Evolutionary conservation across 2,329 filamentous ascomycete genomes (phyloP), one percentile per base, ranked within the genome.

Genomic region (Ophiostoma fasciatum): DNA sequence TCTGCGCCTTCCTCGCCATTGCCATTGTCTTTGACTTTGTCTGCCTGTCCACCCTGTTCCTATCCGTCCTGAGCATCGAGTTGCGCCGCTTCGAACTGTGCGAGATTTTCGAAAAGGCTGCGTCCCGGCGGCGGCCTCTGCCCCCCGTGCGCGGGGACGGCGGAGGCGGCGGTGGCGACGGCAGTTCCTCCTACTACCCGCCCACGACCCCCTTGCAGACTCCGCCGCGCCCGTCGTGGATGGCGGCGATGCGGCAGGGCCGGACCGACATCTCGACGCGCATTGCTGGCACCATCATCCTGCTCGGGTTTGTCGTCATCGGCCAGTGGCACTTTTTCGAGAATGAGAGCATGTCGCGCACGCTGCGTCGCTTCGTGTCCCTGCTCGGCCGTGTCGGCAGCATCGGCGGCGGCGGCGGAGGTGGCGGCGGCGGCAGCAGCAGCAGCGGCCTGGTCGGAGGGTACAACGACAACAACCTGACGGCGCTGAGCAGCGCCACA

Each of bases 281-380:
- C 21, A 74, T 85, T 45, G 80, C 80, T 3, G 81, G 82, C 1
- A 81, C 79, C 0, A 65, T 78, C 11, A 74, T 84, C 21, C 76
- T 83, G 52, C 59, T 83, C 17, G 74, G 73, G 2, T 82, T 84
- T 44, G 69, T 87, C 7, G 50, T 84, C 13, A 72, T 78, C 29
- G 71, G 82, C 1, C 82, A 87, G 46, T 82, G 76, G 65, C 82
- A 87, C 48, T 85, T 85, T 45, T 79, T 81, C 43, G 75, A 78
- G 31, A 66, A 67, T 32, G 66, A 67, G 36, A 66, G 63, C 32
- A 46, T 66, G 15, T 38, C 54, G 17, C 54, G 53, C 35, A 51
- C 55, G 22, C 22, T 60, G 14, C 46, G 51, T 9, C 54, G 57
- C 7, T 43, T 65, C 12, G 42, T 59, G 18, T 46, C 38, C 5